Percentiles rank a stretch among this genome's conserved stretches.
Evolutionary conservation across 306 rosid species (phyloP).

Genomic region (Rosa multiflora): DNA sequence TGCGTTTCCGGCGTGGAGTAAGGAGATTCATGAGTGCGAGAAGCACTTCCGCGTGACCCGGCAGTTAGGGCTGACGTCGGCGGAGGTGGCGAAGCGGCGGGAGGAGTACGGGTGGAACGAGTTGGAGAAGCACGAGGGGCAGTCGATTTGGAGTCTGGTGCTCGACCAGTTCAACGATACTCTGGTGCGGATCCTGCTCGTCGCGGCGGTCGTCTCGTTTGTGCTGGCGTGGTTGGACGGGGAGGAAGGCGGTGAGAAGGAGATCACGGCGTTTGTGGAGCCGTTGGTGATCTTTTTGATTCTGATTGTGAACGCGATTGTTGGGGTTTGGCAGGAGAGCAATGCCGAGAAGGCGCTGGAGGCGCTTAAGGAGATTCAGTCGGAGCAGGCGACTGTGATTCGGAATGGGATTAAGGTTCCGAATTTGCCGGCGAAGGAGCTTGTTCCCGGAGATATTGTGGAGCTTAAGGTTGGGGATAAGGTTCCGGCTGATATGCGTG

Average conservation of each 20-base stretch:
- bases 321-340: conserved; percentile 95
- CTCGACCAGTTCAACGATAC: conserved; percentile 89
- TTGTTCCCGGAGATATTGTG: conserved; percentile 70
- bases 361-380: conserved; percentile 89
- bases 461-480: conserved; percentile 51
- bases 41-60: conserved; percentile 53
- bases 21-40: conserved; percentile 64
- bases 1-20: conserved; percentile 69
- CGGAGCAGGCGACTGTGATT: conserved; percentile 71
- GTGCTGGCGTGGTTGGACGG: conserved; percentile 88
- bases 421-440: conserved; percentile 65
- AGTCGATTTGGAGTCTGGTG: conserved; percentile 62
- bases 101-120: conserved; percentile 70
- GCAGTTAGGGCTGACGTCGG: conserved; percentile 37
- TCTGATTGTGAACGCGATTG: conserved; percentile 57
- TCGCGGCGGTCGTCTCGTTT: conserved; percentile 81
- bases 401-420: conserved; percentile 45
- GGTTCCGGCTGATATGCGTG: conserved; percentile 53
- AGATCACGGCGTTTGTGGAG: conserved; percentile 55
- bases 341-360: conserved; percentile 94
- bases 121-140: conserved; percentile 80
- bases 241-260: conserved; percentile 50
- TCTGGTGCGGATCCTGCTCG: conserved; percentile 77
- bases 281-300: conserved; percentile 54
- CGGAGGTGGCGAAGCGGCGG: conserved; percentile 52